Evolutionary conservation across 768 basidiomycete genomes (phyloP).

Genomic region (Phanerodontia chrysosporium): DNA sequence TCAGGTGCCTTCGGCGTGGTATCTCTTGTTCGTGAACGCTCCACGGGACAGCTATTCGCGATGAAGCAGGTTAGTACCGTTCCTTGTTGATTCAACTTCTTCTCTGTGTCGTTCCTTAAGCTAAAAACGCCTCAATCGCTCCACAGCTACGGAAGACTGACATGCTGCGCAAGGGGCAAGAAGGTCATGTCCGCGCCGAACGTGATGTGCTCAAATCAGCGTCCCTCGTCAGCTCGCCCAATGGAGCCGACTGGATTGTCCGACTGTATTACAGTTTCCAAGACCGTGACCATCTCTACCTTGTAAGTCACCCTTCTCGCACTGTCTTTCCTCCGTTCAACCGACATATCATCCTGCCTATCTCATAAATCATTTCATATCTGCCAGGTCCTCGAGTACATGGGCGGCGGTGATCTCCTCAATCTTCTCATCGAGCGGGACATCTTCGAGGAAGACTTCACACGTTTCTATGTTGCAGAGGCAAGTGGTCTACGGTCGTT

Average conservation of each 20-base stretch:
- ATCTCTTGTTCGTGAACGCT: conserved; percentile 80
- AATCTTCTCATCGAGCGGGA: conserved; percentile 93
- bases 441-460: conserved; percentile 86
- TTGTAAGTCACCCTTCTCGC: conserved; percentile 48
- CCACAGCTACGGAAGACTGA: conserved; percentile 77
- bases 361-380: conserved; percentile 45
- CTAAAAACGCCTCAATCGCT: conserved; percentile 15
- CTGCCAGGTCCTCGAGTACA: conserved; percentile 81
- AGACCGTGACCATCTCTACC: conserved; percentile 91
- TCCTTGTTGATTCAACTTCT: conserved; percentile 6
- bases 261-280: conserved; percentile 91
- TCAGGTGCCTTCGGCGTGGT: conserved; percentile 95
- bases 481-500: conserved; percentile 37
- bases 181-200: conserved; percentile 95
- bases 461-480: conserved; percentile 93
- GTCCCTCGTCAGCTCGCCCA: conserved; percentile 69
- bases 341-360: conserved; percentile 39
- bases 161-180: conserved; percentile 95
- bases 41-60: conserved; percentile 78
- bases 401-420: conserved; percentile 95
- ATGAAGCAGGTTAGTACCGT: conserved; percentile 82
- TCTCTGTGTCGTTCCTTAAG: conserved; percentile 14
- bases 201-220: conserved; percentile 92
- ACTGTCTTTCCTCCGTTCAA: conserved; percentile 12
- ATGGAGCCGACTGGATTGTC: conserved; percentile 90